phyloP scores from a whole-genome alignment of 129 eudicot genomes.

The Pseudognaphalium luteoalbum region DNA sequence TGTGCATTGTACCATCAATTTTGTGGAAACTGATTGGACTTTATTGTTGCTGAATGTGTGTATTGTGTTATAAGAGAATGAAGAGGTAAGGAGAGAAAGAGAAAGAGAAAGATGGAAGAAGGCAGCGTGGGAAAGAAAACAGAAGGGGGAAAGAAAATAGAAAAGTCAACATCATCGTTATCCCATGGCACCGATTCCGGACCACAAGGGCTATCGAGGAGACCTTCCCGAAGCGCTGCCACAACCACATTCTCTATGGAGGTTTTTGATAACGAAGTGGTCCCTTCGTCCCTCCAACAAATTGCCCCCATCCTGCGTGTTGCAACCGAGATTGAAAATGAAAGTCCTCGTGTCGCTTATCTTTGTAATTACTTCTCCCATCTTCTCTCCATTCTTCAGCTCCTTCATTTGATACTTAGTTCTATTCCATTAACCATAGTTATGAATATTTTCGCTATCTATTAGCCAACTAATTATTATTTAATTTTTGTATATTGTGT shows the following conservation, averaged over 20 bases:
- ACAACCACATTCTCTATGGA: slow-evolving; percentile 83
- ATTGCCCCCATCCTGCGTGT: slow-evolving; percentile 93
- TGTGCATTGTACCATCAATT: not conserved
- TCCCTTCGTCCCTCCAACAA: slow-evolving; percentile 84
- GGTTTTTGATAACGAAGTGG: slow-evolving; percentile 94
- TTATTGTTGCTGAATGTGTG: slow-evolving; percentile 12
- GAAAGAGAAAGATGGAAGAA: slow-evolving; percentile 34
- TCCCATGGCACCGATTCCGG: slow-evolving; percentile 24
- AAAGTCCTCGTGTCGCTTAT: slow-evolving; percentile 91
- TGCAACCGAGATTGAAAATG: slow-evolving; percentile 73
- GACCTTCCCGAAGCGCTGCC: slow-evolving; percentile 85
- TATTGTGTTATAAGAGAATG: slow-evolving; percentile 28
- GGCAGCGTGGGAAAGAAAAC: slow-evolving; percentile 20
- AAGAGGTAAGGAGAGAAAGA: slow-evolving; percentile 33
- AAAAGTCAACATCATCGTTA: slow-evolving; percentile 29
- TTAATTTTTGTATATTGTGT: not conserved
- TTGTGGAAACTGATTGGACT: slow-evolving; percentile 4
- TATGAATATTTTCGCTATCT: not conserved
- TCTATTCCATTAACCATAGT: slow-evolving; percentile 3
- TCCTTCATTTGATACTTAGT: slow-evolving; percentile 6
- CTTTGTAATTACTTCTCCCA: slow-evolving; percentile 53
- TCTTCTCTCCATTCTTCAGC: not conserved
- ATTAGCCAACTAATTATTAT: not conserved
- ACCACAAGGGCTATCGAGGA: slow-evolving; percentile 52
- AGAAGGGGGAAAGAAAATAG: slow-evolving; percentile 24